A percentile compares a stretch with the other conserved stretches of the same genome.
Evolutionary conservation across 2,329 filamentous ascomycete genomes (phyloP).

Genomic region (Aspergillus sp.): DNA sequence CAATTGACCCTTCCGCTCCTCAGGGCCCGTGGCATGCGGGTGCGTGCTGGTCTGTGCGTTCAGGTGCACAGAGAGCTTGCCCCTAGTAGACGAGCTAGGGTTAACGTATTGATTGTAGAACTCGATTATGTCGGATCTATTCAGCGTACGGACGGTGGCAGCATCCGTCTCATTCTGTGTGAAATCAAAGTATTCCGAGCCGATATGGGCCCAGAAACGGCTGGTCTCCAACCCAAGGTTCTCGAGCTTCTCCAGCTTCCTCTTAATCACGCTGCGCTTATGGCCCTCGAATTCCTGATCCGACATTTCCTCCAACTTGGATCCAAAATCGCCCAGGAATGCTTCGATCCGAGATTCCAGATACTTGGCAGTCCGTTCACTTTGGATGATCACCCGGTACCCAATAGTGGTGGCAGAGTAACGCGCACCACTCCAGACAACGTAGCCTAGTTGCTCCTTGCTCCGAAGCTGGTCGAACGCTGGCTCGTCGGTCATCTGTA

Average conservation of each 20-base stretch:
- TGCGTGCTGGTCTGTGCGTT: constrained; percentile 59
- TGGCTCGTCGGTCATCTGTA: constrained; percentile 87
- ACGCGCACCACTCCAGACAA: constrained; percentile 76
- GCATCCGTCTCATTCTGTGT: constrained; percentile 73
- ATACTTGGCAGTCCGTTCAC: constrained; percentile 74
- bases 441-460: constrained; percentile 94
- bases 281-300: constrained; percentile 81
- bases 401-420: constrained; percentile 69
- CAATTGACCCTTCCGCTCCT: constrained; percentile 41
- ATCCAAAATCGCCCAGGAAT: constrained; percentile 63
- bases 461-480: constrained; percentile 91
- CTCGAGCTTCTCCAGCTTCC: constrained; percentile 82
- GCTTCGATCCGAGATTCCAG: constrained; percentile 79
- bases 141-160: constrained; percentile 61
- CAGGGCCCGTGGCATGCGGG: constrained; percentile 19
- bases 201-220: constrained; percentile 78
- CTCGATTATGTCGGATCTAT: constrained; percentile 67
- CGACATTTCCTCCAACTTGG: constrained; percentile 64
- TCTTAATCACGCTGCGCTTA: constrained; percentile 80
- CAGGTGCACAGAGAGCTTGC: constrained; percentile 80
- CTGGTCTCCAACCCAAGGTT: constrained; percentile 78
- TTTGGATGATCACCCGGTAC: constrained; percentile 87
- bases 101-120: constrained; percentile 73
- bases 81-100: constrained; percentile 61
- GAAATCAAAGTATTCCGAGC: constrained; percentile 83